Base-by-base conservation (phyloP, 2,329 filamentous ascomycete species). In the Fusarium beomiforme region DNA sequence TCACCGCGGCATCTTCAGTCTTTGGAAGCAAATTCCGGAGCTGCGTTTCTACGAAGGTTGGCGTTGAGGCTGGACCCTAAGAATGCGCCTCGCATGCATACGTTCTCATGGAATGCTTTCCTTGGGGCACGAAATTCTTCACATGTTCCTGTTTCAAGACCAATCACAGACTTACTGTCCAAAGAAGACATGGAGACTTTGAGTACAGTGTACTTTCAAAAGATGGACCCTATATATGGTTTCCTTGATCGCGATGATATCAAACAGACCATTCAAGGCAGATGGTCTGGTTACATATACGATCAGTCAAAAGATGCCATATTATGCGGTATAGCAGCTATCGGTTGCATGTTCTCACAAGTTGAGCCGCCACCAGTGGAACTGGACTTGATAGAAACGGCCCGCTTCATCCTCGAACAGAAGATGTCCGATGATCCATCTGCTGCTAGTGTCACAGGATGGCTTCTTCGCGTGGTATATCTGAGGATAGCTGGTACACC, bases 11-110 rank as follows among this genome's bases (percentile, higher is more conserved):
- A 78, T 29, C 68, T 82, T 44, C 79, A 79, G 8, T 85, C 85
- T 1, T 78, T 88, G 6, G 86, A 89, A 68, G 87, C 85, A 37
- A 89, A 89, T 66, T 89, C 87, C 1, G 87, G 86, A 0, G 85
- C 87, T 0, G 86, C 87, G 0, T 89, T 89, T 73, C 83, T 88
- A 12, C 79, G 86, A 58, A 81, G 83, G 24, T 78, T 89, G 37
- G 87, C 85, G 1, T 79, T 88, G 44, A 82, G 83, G 44, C 80
- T 89, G 23, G 87, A 89, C 72, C 84, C 86, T 1, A 83, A 83
- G 8, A 84, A 84, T 71, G 86, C 85, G 2, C 86, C 87, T 1
- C 81, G 85, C 49, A 79, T 88, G 59, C 85, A 87, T 69, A 82
- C 87, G 0, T 89, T 89, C 73, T 86, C 85, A 0, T 89, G 87